These are phyloP conservation scores for Tolypocladium tropicale DNA, from an alignment of 2,329 filamentous ascomycete genomes.

Conservation along the genomic window DNA sequence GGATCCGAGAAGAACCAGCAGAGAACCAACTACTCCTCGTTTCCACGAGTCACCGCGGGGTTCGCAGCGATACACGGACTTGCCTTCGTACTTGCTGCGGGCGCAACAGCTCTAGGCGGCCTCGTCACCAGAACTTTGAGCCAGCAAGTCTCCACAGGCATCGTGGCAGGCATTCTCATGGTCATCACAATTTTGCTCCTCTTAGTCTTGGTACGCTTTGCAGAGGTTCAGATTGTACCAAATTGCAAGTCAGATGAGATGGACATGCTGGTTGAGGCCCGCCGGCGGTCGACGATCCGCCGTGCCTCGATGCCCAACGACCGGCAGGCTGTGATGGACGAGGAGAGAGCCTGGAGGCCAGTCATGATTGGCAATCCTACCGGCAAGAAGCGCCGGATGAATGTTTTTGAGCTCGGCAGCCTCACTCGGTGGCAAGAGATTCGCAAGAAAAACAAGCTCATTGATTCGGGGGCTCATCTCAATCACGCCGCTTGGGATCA, in stretches of 20 bases:
- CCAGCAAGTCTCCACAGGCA: conserved; percentile 56
- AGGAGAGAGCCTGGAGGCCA: conserved; percentile 55
- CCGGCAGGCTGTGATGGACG: conserved; percentile 30
- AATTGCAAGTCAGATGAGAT: conserved; percentile 45
- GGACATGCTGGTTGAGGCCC: conserved; percentile 38
- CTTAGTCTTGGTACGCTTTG: conserved; percentile 52
- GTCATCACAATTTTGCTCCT: conserved; percentile 54
- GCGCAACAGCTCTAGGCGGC: conserved; percentile 59
- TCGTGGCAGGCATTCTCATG: conserved; percentile 58
- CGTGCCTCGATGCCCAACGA: conserved; percentile 30
- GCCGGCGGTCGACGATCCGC: conserved; percentile 36
- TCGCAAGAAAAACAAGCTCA: conserved; percentile 45
- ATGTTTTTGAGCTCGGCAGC: conserved; percentile 57
- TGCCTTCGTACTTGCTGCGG: conserved; percentile 59
- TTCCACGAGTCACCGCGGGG: conserved; percentile 62
- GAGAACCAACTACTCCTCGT: conserved; percentile 63
- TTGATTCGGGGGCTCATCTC: conserved; percentile 32
- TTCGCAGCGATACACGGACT: conserved; percentile 61
- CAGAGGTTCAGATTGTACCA: conserved; percentile 58
- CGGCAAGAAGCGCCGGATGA: conserved; percentile 59
- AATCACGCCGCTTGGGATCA: conserved; percentile 24
- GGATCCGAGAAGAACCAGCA: conserved; percentile 26
- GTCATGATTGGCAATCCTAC: conserved; percentile 63
- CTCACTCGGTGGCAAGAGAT: conserved; percentile 68
- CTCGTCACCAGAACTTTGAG: conserved; percentile 54